phyloP scores from a whole-genome alignment of 768 basidiomycete genomes.

The Kwoniella sp. region DNA sequence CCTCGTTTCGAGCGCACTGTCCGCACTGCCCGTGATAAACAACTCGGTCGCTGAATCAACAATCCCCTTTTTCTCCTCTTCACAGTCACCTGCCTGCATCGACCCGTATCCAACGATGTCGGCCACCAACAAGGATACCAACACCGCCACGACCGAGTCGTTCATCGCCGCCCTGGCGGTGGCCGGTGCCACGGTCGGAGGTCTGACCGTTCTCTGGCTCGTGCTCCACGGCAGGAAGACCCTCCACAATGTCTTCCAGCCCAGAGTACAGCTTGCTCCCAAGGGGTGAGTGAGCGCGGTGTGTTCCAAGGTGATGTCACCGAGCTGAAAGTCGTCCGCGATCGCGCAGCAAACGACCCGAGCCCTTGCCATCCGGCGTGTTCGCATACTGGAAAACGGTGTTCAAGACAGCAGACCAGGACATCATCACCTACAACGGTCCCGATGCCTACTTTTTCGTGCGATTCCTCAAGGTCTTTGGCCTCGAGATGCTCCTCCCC shows the following conservation, averaged over 20 bases:
- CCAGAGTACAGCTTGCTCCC: slow-evolving; percentile 36
- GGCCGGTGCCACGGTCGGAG: slow-evolving; percentile 36
- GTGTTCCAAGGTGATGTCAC: background rate
- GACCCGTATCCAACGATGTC: too few relatives aligned
- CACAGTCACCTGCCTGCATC: background rate
- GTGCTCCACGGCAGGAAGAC: slow-evolving; percentile 29
- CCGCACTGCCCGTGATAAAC: too few relatives aligned
- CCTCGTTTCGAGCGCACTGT: too few relatives aligned
- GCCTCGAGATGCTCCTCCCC: slow-evolving; percentile 48
- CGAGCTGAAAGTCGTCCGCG: background rate
- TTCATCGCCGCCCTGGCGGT: slow-evolving; percentile 44
- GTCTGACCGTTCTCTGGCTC: slow-evolving; percentile 29
- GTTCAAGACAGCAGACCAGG: slow-evolving; percentile 27
- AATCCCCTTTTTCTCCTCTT: background rate
- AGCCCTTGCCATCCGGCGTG: slow-evolving; percentile 26
- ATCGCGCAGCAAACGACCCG: slow-evolving; percentile 32
- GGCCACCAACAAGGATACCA: slow-evolving; percentile 41
- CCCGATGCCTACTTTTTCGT: slow-evolving; percentile 50
- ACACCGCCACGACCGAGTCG: slow-evolving; percentile 28
- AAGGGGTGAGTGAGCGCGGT: slow-evolving; percentile 25
- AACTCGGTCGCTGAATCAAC: too few relatives aligned
- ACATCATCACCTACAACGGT: slow-evolving; percentile 47
- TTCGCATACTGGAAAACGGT: slow-evolving; percentile 42
- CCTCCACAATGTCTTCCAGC: slow-evolving; percentile 39
- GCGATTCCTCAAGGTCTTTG: slow-evolving; percentile 48